These are phyloP conservation scores for Endothia cerciana DNA, from an alignment of 2,329 filamentous ascomycete genomes.

Conservation along the genomic window DNA sequence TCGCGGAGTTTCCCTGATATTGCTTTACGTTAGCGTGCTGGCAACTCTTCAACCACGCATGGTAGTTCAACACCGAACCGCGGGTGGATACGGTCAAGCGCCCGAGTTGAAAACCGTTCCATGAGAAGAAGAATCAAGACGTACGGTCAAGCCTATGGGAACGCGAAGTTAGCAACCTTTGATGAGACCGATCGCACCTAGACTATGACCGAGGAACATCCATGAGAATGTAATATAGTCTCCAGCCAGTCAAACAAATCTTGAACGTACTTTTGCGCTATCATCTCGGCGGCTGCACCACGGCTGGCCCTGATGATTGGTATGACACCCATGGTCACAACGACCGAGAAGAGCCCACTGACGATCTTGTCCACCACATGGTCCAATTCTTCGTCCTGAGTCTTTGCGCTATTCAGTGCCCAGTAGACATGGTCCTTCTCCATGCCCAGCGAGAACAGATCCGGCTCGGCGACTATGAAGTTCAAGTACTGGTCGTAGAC, in stretches of 20 bases:
- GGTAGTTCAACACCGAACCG: neutral
- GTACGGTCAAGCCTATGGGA: constrained; percentile 65
- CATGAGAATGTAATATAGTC: neutral
- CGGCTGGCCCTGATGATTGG: constrained; percentile 95
- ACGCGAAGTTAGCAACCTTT: constrained; percentile 6
- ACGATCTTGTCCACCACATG: constrained; percentile 88
- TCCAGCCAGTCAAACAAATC: neutral
- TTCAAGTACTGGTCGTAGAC: constrained; percentile 97
- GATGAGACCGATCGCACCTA: neutral
- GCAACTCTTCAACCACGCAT: neutral
- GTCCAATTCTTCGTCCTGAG: constrained; percentile 88
- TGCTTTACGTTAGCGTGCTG: neutral
- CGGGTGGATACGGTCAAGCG: neutral
- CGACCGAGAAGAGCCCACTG: constrained; percentile 94
- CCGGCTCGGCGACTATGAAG: constrained; percentile 93
- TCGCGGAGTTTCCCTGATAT: constrained; percentile 74
- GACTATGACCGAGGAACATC: neutral
- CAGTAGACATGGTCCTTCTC: constrained; percentile 90
- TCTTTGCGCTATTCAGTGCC: constrained; percentile 92
- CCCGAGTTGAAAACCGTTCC: neutral
- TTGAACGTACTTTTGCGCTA: constrained; percentile 69
- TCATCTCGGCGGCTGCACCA: constrained; percentile 89
- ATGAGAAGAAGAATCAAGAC: neutral
- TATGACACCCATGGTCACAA: constrained; percentile 97
- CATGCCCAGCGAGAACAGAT: constrained; percentile 92